Conservation (phyloP, 2,329 filamentous ascomycete genomes). For the Neonectria sp. region DNA sequence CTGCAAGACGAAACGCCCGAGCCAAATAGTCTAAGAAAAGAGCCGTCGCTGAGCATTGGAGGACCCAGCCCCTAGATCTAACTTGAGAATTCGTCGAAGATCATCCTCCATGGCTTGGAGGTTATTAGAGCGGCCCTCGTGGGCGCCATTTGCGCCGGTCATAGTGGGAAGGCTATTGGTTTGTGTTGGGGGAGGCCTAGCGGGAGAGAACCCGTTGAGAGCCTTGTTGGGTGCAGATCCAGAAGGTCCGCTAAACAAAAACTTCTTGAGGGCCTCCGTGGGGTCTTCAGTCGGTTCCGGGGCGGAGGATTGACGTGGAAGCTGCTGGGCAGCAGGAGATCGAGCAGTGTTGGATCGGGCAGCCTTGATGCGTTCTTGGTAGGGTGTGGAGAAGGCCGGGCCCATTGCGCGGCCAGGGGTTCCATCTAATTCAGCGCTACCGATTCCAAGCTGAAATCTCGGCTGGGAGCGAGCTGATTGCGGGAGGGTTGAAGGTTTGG, state of each 20-base stretch:
- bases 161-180: slow-evolving; percentile 30
- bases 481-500: slow-evolving; percentile 44
- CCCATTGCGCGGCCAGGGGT: slow-evolving; percentile 69
- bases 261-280: slow-evolving; percentile 70
- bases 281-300: slow-evolving; percentile 48
- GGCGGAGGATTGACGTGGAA: slow-evolving; percentile 27
- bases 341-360: slow-evolving; percentile 57
- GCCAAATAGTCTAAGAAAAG: slow-evolving; percentile 43
- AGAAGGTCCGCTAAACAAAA: slow-evolving; percentile 63
- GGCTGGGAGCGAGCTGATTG: slow-evolving; percentile 44
- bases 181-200: slow-evolving; percentile 34
- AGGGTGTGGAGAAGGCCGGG: slow-evolving; percentile 78
- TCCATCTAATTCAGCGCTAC: slow-evolving; percentile 73
- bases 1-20: slow-evolving; percentile 36
- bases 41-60: slow-evolving; percentile 42
- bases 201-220: slow-evolving; percentile 40
- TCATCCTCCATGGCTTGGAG: slow-evolving; percentile 68
- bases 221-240: slow-evolving; percentile 33
- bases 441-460: slow-evolving; percentile 45
- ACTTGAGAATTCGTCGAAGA: slow-evolving; percentile 68
- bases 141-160: slow-evolving; percentile 5
- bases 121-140: slow-evolving; percentile 48
- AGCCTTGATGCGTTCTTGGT: slow-evolving; percentile 73
- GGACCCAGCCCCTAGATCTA: slow-evolving; percentile 51
- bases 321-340: slow-evolving; percentile 31